Base-by-base conservation (phyloP, 305 asterid species). In the Striga hermonthica region DNA sequence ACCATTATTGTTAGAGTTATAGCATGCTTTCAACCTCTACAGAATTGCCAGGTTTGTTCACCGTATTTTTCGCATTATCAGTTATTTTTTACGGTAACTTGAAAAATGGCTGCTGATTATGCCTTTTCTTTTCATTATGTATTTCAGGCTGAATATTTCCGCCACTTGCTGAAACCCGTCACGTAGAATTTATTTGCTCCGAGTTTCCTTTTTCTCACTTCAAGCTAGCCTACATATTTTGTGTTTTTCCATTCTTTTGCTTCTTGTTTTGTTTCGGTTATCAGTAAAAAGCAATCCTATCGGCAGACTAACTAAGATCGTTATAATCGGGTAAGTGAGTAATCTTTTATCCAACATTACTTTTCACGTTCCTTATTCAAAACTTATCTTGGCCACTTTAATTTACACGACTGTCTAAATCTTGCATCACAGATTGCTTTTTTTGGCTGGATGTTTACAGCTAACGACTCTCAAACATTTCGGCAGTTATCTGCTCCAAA, bases 151-250 rank as follows among this genome's bases (percentile, higher is more conserved):
- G 93, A 89, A 65, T 89, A 89, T 76, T 89, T 89, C 78, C 91
- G 96, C 44, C 96, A 89, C 7, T 80, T 89, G 84, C 88, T 89
- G 76, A 89, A 89, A 74, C 96, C 96, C 64, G 96, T 89, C 37
- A 89, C 93, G 92, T 89, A 89, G 96, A 22, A 22, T 22, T 22
- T 22, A 22, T 72, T 66, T 70, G 62, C 55, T 76, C 68, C 70
- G 72, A 37, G 53, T 43, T 73, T 73, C 71, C 53, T 78, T 62
- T 67, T 37, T 14, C 48, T 68, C 71, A 45, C 48, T 64, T 74
- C 78, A 72, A 83, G 80, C 82, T 76, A 77, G 84, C 80, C 31
- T 22, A 22, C 57, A 48, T 60, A 72, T 69, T 71, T 55, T 69
- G 63, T 41, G 22, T 66, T 55, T 70, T 56, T 64, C 65, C 55